Evolutionary conservation across 1,139 yeast genomes (phyloP).

Genomic region (Lodderomyces beijingensis): DNA sequence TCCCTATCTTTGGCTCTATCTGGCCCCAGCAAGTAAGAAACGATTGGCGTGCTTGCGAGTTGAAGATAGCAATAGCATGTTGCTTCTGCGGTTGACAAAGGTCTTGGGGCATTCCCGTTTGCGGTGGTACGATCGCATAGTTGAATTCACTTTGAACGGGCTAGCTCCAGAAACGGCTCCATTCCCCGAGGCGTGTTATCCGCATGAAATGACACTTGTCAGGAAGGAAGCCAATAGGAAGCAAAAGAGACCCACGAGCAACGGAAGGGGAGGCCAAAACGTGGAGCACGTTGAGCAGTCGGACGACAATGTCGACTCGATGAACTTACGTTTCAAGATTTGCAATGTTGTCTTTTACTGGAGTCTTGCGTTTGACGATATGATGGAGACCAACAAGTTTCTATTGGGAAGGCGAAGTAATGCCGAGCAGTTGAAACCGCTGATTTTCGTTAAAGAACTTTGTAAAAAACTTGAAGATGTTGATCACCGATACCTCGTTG

Average conservation of each 20-base stretch:
- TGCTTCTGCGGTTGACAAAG: slow-evolving; percentile 15
- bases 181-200: slow-evolving; percentile 26
- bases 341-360: slow-evolving; percentile 19
- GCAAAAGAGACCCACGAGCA: neutral
- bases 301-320: slow-evolving; percentile 25
- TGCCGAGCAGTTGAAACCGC: slow-evolving; percentile 3
- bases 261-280: neutral
- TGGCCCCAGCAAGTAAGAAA: neutral
- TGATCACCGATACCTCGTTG: slow-evolving; percentile 11
- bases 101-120: slow-evolving; percentile 16
- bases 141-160: slow-evolving; percentile 28
- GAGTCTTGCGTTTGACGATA: slow-evolving; percentile 15
- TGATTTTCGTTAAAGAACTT: slow-evolving; percentile 8
- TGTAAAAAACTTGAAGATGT: slow-evolving; percentile 8
- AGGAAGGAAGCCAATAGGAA: slow-evolving; percentile 12
- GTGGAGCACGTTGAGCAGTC: too few species aligned
- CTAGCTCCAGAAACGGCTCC: slow-evolving; percentile 11
- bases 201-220: slow-evolving; percentile 23
- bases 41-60: slow-evolving; percentile 7
- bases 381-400: neutral
- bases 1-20: slow-evolving; percentile 4
- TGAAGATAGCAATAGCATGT: slow-evolving; percentile 5
- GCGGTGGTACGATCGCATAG: slow-evolving; percentile 32
- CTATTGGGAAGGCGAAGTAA: slow-evolving; percentile 1
- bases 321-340: slow-evolving; percentile 25